A percentile compares a stretch with the other conserved stretches of the same genome.
Evolutionary conservation across 768 basidiomycete species (phyloP).

Genomic region (Plicaturopsis crispa): DNA sequence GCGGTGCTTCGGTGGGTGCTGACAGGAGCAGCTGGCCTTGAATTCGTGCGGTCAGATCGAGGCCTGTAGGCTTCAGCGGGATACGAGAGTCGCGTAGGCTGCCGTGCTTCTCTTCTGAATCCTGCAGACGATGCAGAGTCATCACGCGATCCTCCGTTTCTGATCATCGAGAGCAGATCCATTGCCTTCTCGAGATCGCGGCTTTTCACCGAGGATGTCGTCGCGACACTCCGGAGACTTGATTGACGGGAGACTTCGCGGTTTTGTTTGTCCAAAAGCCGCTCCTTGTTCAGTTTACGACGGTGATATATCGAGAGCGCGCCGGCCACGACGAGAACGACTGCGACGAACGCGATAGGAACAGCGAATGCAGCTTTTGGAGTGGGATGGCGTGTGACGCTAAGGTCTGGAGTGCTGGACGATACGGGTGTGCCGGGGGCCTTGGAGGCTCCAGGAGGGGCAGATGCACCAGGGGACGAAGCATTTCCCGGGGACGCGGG

Average conservation of each 20-base stretch:
- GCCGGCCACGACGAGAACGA: conserved; percentile 18
- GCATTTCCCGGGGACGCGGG: not conserved
- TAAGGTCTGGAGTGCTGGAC: conserved; percentile 9
- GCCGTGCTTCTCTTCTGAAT: too few relatives aligned
- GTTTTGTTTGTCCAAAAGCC: conserved; percentile 6
- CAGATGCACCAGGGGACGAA: too few relatives aligned
- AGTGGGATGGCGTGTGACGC: conserved; percentile 13
- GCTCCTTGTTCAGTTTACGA: conserved; percentile 16
- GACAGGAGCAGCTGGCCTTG: too few relatives aligned
- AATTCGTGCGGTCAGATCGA: too few relatives aligned
- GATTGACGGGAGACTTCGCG: not conserved
- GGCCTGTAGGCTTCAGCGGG: too few relatives aligned
- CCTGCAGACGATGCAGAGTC: too few relatives aligned
- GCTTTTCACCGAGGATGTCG: conserved; percentile 1
- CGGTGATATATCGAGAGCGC: conserved; percentile 18
- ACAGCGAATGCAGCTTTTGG: conserved; percentile 25
- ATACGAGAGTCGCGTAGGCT: too few relatives aligned
- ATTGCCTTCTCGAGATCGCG: too few relatives aligned
- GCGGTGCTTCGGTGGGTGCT: too few relatives aligned
- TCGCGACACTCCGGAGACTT: conserved; percentile 1
- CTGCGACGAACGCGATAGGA: conserved; percentile 22
- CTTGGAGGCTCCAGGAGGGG: conserved; percentile 1
- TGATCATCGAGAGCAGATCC: too few relatives aligned
- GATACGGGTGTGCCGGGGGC: conserved; percentile 2
- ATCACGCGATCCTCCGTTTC: too few relatives aligned